Evolutionary conservation across 495 filamentous ascomycete species (phyloP), one percentile per base, ranked within the genome.

Genomic region (Penicillium pancosmium): DNA sequence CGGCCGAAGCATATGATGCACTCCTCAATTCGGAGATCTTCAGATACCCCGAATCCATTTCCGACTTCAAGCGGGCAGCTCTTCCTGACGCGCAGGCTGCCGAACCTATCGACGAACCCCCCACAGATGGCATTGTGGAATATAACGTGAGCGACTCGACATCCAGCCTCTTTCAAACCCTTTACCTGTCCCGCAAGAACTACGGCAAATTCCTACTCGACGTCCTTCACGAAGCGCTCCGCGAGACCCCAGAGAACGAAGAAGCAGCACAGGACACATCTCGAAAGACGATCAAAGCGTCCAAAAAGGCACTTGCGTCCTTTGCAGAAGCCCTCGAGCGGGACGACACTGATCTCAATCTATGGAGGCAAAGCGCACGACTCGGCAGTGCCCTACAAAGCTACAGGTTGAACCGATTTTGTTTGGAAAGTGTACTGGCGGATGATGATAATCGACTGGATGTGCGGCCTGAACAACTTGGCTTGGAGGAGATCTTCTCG

Each of bases 11-110:
- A 40, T 99, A 98, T 71, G 80, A 88, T 46, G 83, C 83, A 33
- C 86, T 99, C 18, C 92, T 98, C 65, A 78, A 87, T 49, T 96
- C 92, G 31, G 95, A 98, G 54, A 93, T 98, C 61, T 98, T 99
- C 76, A 88, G 83, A 71, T 96, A 91, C 67, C 87, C 88, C 41
- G 92, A 97, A 65, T 89, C 88, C 36, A 76, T 88, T 25, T 90
- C 91, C 35, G 91, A 96, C 61, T 90, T 88, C 67, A 82, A 84
- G 53, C 82, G 89, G 55, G 73, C 82, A 56, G 84, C 88, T 56
- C 69, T 84, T 23, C 84, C 88, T 53, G 86, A 88, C 12, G 77
- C 85, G 53, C 79, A 77, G 18, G 63, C 76, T 33, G 80, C 83
- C 51, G 77, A 76, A 52, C 60, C 67, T 27, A 66, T 75, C 13